Base-by-base conservation (phyloP, 1,284 basidiomycete species). In the Leccinum angustisporum region DNA sequence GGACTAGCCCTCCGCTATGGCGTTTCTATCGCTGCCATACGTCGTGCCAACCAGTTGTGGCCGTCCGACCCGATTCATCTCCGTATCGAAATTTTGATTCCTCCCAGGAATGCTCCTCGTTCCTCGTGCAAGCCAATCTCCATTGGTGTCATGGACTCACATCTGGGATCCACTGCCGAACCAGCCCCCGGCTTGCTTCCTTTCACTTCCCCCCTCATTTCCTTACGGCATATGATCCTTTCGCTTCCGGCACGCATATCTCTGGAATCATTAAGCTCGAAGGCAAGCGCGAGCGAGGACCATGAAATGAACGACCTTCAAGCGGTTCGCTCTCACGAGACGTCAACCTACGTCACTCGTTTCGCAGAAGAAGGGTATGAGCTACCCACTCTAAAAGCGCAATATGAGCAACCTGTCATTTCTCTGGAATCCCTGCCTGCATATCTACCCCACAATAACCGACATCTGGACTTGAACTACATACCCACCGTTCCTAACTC, bases 21-120 rank as follows among this genome's bases (percentile, higher is more conserved):
- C 4, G 89, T 95, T 59, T 84, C 88, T 9, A 79, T 96, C 55
- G 82, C 91, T 13, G 87, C 90, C n/a, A 81, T 98, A 13, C 87
- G 94, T 54, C 84, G 86, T 66, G 87, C 87, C 48, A 98, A 98
- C 76, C 92, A 95, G 65, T 80, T 98, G 5, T 97, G 95, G 95
- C 76, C 92, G 1, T 90, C 91, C 14, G 95, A 97, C 72, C 83
- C 92, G 0, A 90, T 98, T 55, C 92, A 96, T 75, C 82, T 95
- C 38, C 89, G 94, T 46, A 87, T 87, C 50, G 81, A 86, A 8
- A 84, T 98, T 51, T 88, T 91, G 70, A 90, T 97, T 61, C 94
- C 95, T 1, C 64, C 59, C 1, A 64, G 65, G 14, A 53, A 70
- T 14, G 21, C 46, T 9, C 51, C 59, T 53, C 62, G 56, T 3